A percentile compares a stretch with the other conserved stretches of the same genome.
Conservation (phyloP, 306 rosid genomes). For the Coriaria nepalensis region DNA sequence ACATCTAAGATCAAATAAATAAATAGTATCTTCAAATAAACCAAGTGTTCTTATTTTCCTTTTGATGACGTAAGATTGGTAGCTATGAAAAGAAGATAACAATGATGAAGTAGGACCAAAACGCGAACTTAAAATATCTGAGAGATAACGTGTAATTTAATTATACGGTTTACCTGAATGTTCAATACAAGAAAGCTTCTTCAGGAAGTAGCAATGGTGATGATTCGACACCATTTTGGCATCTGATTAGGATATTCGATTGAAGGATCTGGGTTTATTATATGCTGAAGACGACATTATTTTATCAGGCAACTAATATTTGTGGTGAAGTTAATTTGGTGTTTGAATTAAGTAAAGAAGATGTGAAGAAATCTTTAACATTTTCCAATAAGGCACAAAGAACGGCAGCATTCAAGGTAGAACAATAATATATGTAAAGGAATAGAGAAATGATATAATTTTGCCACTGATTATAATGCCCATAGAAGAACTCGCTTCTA, state of each 20-base stretch:
- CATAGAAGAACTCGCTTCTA: slow-evolving; percentile 56
- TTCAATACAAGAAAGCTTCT: slow-evolving; percentile 13
- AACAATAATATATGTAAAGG: slow-evolving; percentile 69
- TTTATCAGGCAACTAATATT: slow-evolving; percentile 73
- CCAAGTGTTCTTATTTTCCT: too few relatives aligned
- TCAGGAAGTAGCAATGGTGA: slow-evolving; percentile 15
- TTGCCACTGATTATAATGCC: slow-evolving; percentile 49
- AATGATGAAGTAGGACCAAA: too few relatives aligned
- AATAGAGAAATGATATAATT: slow-evolving; percentile 42
- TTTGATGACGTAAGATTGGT: too few relatives aligned
- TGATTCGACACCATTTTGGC: slow-evolving; percentile 39
- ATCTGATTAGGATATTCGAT: slow-evolving; percentile 55
- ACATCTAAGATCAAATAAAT: too few relatives aligned
- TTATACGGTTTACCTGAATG: too few relatives aligned
- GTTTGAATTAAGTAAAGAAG: slow-evolving; percentile 55
- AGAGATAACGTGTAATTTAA: too few relatives aligned
- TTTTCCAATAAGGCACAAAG: slow-evolving; percentile 53
- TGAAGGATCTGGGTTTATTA: slow-evolving; percentile 59
- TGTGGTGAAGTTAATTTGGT: slow-evolving; percentile 30
- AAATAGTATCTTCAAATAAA: too few relatives aligned
- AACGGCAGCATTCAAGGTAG: slow-evolving; percentile 58
- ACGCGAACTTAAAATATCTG: too few relatives aligned
- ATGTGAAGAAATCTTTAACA: slow-evolving; percentile 48
- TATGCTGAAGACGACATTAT: slow-evolving; percentile 35
- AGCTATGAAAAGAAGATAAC: too few relatives aligned